These are phyloP conservation scores for Plasmopara halstedii DNA, from an alignment of 352 stramenopile species.

Conservation along the genomic window DNA sequence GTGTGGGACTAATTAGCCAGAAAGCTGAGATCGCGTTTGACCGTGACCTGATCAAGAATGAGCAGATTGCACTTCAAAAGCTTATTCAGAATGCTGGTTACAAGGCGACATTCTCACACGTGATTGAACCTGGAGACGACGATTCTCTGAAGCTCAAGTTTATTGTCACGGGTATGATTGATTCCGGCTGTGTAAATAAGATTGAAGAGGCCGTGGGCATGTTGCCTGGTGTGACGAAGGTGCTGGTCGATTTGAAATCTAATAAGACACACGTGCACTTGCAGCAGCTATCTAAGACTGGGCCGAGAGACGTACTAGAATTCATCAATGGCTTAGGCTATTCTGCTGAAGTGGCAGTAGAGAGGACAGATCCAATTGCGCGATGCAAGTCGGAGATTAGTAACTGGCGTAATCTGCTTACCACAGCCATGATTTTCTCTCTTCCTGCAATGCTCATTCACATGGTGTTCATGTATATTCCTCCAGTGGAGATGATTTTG, in stretches of 20 bases:
- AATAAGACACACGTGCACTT: conserved; percentile 76
- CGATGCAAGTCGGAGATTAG: conserved; percentile 64
- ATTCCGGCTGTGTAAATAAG: conserved; percentile 50
- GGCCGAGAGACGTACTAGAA: conserved; percentile 61
- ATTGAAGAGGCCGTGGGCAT: conserved; percentile 56
- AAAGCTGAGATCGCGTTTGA: conserved; percentile 83
- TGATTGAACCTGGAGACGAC: conserved; percentile 63
- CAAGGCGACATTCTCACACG: conserved; percentile 68
- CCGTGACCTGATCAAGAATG: conserved; percentile 52
- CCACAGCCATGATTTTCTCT: conserved; percentile 77
- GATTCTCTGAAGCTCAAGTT: conserved; percentile 81
- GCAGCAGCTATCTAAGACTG: conserved; percentile 67
- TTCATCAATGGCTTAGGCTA: conserved; percentile 65
- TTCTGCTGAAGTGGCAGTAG: conserved; percentile 38
- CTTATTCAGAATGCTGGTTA: conserved; percentile 76
- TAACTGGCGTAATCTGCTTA: conserved; percentile 68
- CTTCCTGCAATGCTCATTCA: conserved; percentile 78
- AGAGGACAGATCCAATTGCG: conserved; percentile 50
- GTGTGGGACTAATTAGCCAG: conserved; percentile 78
- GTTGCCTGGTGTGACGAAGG: conserved; percentile 66
- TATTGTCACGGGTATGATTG: conserved; percentile 59
- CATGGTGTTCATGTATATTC: conserved; percentile 83
- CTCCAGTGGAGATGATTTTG: conserved; percentile 45
- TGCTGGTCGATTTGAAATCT: conserved; percentile 49
- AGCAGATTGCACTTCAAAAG: conserved; percentile 33